These are phyloP conservation scores for Pseudocercospora eumusae DNA, from an alignment of 2,329 filamentous ascomycete species.

Conservation along the genomic window DNA sequence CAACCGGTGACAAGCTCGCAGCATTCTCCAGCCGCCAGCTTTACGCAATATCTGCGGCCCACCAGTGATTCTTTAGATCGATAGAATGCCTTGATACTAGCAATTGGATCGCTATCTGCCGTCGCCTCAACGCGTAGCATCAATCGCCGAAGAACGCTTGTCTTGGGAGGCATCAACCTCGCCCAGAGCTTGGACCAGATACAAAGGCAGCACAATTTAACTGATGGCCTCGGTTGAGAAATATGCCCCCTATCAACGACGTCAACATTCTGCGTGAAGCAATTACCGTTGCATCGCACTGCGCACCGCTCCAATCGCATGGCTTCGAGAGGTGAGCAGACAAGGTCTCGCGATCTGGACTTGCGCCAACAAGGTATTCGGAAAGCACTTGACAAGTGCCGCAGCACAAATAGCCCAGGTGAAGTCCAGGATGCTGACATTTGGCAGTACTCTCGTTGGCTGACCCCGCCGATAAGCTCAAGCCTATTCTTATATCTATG, in stretches of 20 bases:
- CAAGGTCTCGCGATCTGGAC: conserved; percentile 2
- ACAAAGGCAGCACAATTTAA: background rate
- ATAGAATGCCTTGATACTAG: background rate
- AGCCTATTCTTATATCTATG: conserved; percentile 11
- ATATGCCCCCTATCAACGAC: background rate
- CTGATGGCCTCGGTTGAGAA: background rate
- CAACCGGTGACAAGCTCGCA: background rate
- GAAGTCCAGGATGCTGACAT: conserved; percentile 4
- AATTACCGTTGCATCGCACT: background rate
- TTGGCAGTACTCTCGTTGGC: background rate
- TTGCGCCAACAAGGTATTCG: background rate
- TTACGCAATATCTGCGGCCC: background rate
- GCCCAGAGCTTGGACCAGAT: background rate
- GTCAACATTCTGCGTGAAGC: conserved; percentile 7
- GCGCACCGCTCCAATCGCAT: background rate
- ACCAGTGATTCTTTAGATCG: background rate
- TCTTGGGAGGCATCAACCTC: background rate
- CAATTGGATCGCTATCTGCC: background rate
- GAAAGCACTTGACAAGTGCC: conserved; percentile 1
- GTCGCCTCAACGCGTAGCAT: background rate
- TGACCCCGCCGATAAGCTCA: conserved; percentile 5
- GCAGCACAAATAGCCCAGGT: background rate
- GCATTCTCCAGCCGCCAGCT: background rate
- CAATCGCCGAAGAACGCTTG: background rate
- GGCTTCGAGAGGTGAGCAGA: background rate